Base-by-base conservation (phyloP, 2,329 filamentous ascomycete genomes). In the Lecanicillium sp. region DNA sequence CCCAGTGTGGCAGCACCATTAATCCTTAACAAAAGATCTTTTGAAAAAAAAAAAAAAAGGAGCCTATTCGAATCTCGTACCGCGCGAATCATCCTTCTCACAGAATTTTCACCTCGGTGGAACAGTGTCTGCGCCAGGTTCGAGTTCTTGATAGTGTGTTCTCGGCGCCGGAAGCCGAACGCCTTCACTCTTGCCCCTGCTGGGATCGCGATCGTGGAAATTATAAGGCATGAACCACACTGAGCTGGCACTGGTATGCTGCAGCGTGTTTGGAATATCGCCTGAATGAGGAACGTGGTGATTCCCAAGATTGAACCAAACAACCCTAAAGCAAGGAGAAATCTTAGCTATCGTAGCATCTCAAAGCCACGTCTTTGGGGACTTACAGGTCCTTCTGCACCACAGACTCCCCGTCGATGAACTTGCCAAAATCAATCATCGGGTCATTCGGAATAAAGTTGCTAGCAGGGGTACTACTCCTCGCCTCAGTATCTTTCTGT, bases 221-320 rank as follows among this genome's bases (percentile, higher is more conserved):
- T 22, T 39, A 13, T 22, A 32, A 6, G 17, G 40, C n/a, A 25
- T 22, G 29, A 38, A 40, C 36, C 31, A 46, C 65, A 39, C 25
- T 5, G 30, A 39, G 17, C 30, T 39, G 31, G 37, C 37, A 70
- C 59, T 39, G n/a, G 37, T 39, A n/a, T 39, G 37, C 37, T 39
- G 37, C 17, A 39, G 15, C 0, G 71, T 74, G 41, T 70, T 72
- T 4, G 70, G 71, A 3, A 74, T 47, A 45, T 72, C 68, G 18
- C 37, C 36, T 2, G 71, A 68, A 47, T 72, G 66, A 9, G 73
- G 69, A n/a, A 75, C 54, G 49, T 78, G 74, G 47, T 78, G 72
- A 67, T 72, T 77, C 13, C 74, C 74, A 7, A 65, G 47, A 44
- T 64, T 77, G 42, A 77, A 61, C 64, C 68, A 77, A 11, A 76